Conservation (phyloP, 352 stramenopile species). For the Pythium chondricola region DNA sequence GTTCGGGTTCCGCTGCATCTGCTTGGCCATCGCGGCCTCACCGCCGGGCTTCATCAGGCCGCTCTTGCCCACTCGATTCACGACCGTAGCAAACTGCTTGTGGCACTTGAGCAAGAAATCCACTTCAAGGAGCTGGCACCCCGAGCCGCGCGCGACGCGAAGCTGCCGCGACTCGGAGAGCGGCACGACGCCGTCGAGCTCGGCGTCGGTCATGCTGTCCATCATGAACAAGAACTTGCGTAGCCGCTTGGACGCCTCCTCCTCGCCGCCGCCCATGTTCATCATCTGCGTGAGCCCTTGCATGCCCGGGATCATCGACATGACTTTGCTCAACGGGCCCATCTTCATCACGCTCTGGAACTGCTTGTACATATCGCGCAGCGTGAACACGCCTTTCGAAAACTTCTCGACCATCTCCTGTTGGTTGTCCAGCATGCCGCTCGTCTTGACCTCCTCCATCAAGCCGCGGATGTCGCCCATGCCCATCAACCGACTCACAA, state of each 20-base stretch:
- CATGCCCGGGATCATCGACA: slow-evolving; percentile 98
- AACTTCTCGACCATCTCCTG: slow-evolving; percentile 96
- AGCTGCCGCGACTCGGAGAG: slow-evolving; percentile 62
- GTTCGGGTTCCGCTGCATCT: slow-evolving; percentile 96
- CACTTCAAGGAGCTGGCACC: slow-evolving; percentile 81
- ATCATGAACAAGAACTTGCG: slow-evolving; percentile 99
- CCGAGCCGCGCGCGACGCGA: slow-evolving; percentile 90
- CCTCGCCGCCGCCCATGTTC: slow-evolving; percentile 88
- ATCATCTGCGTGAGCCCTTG: slow-evolving; percentile 85
- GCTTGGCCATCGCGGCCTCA: slow-evolving; percentile 84
- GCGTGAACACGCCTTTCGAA: slow-evolving; percentile 95
- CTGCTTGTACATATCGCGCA: slow-evolving; percentile 99
- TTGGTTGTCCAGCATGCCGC: slow-evolving; percentile 89
- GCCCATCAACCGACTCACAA: slow-evolving; percentile 97
- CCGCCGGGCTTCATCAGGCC: slow-evolving; percentile 86
- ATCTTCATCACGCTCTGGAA: slow-evolving; percentile 98
- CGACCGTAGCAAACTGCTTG: slow-evolving; percentile 94
- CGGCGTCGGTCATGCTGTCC: slow-evolving; percentile 97
- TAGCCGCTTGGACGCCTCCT: slow-evolving; percentile 90
- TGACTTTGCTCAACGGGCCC: slow-evolving; percentile 95
- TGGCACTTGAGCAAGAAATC: slow-evolving; percentile 94
- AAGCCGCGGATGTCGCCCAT: slow-evolving; percentile 97
- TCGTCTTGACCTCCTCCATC: slow-evolving; percentile 92
- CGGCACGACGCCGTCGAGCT: slow-evolving; percentile 91
- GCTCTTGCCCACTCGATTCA: slow-evolving; percentile 96